Conservation (phyloP, 1,284 basidiomycete species). For the Moesziomyces sp. region DNA sequence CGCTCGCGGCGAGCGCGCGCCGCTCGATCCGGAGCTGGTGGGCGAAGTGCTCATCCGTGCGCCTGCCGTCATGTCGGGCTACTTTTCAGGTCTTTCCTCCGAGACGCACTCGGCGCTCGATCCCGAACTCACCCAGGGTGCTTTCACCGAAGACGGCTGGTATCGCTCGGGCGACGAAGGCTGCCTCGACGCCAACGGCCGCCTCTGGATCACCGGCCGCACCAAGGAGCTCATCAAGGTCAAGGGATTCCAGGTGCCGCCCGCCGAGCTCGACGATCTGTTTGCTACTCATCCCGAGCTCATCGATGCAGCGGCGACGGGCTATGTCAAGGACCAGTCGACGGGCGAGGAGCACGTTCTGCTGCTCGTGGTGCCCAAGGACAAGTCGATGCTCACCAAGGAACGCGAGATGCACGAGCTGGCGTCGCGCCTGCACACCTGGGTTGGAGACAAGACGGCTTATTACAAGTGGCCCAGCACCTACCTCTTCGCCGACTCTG, state of each 20-base stretch:
- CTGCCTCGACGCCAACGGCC: slow-evolving; percentile 46
- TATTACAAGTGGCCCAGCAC: slow-evolving; percentile 52
- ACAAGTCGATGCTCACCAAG: slow-evolving; percentile 19
- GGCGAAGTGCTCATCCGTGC: slow-evolving; percentile 52
- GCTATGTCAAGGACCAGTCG: slow-evolving; percentile 23
- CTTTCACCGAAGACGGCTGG: slow-evolving; percentile 54
- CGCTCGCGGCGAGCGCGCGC: slow-evolving; percentile 34
- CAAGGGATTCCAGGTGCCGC: slow-evolving; percentile 58
- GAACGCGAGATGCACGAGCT: slow-evolving; percentile 27
- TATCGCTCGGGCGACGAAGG: slow-evolving; percentile 57
- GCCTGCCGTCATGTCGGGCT: slow-evolving; percentile 51
- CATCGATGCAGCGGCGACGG: slow-evolving; percentile 43
- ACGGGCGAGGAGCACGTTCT: slow-evolving; percentile 44
- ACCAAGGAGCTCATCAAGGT: slow-evolving; percentile 58
- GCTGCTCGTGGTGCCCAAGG: slow-evolving; percentile 39
- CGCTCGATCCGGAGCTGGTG: slow-evolving; percentile 37
- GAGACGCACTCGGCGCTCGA: slow-evolving; percentile 49
- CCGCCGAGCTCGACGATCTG: slow-evolving; percentile 53
- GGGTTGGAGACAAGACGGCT: slow-evolving; percentile 43
- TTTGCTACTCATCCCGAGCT: slow-evolving; percentile 42
- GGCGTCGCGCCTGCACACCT: slow-evolving; percentile 27
- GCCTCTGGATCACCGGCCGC: slow-evolving; percentile 57
- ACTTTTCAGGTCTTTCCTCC: slow-evolving; percentile 52
- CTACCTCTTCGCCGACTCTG: slow-evolving; percentile 34
- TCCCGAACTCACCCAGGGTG: slow-evolving; percentile 22